A percentile compares a stretch with the other conserved stretches of the same genome.
These are phyloP conservation scores for Osmanthus fragrans DNA, from an alignment of 257 asterid species.

Conservation along the genomic window DNA sequence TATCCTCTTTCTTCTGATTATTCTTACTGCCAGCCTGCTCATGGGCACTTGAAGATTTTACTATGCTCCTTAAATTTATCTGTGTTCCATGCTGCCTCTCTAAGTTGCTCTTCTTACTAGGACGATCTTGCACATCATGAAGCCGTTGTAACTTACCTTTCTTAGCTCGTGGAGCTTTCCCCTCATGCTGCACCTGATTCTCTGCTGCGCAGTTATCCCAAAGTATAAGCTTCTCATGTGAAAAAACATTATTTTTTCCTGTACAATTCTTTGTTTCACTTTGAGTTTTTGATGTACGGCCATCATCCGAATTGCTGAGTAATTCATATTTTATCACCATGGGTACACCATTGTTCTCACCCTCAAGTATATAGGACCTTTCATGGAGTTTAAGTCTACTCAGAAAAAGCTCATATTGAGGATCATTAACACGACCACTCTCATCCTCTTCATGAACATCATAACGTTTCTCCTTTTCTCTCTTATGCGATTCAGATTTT, in stretches of 20 bases:
- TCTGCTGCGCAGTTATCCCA: not conserved
- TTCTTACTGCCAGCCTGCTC: too few relatives aligned
- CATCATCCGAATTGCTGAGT: too few relatives aligned
- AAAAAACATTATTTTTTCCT: not conserved
- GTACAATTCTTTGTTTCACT: slow-evolving; percentile 21
- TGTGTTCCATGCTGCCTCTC: too few relatives aligned
- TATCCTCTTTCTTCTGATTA: too few relatives aligned
- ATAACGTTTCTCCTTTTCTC: not conserved
- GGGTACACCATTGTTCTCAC: not conserved
- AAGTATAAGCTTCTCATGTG: not conserved
- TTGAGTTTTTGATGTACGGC: slow-evolving; percentile 4
- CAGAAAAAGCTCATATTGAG: slow-evolving; percentile 1
- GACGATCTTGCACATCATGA: too few relatives aligned
- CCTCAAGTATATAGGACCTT: slow-evolving; percentile 21
- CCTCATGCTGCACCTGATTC: not conserved
- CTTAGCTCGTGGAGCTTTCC: too few relatives aligned
- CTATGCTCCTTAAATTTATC: too few relatives aligned
- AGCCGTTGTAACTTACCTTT: too few relatives aligned
- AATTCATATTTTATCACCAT: slow-evolving; percentile 16
- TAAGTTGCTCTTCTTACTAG: too few relatives aligned
- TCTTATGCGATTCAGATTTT: not conserved
- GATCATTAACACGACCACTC: slow-evolving; percentile 24
- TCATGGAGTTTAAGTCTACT: slow-evolving; percentile 12
- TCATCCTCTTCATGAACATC: slow-evolving; percentile 9
- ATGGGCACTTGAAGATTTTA: too few relatives aligned